These are phyloP conservation scores for Penicillium sclerotiorum DNA, from an alignment of 2,329 filamentous ascomycete species.

Conservation along the genomic window DNA sequence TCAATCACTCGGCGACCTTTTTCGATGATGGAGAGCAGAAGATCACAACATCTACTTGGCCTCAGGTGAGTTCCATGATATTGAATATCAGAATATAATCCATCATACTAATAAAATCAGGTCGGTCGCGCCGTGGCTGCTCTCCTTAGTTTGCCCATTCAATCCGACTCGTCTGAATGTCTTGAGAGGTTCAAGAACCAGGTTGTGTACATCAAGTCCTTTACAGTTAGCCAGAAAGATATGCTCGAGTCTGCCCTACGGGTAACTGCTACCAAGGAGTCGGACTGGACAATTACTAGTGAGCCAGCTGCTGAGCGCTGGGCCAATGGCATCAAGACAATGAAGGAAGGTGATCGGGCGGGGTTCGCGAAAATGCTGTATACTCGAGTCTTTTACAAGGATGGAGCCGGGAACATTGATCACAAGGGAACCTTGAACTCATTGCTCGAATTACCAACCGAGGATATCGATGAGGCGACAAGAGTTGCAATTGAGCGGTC, in stretches of 20 bases:
- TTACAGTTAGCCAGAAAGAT: constrained; percentile 25
- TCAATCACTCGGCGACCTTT: constrained; percentile 39
- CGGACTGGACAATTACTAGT: constrained; percentile 51
- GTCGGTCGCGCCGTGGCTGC: constrained; percentile 51
- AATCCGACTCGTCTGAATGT: constrained; percentile 5
- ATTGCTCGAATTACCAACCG: constrained; percentile 56
- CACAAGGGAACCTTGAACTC: constrained; percentile 52
- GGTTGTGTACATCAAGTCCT: constrained; percentile 21
- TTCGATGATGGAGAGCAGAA: constrained; percentile 57
- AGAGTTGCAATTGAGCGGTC: constrained; percentile 45
- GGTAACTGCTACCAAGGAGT: constrained; percentile 23
- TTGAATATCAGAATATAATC: constrained; percentile 15
- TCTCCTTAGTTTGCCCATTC: constrained; percentile 44
- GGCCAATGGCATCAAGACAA: constrained; percentile 45
- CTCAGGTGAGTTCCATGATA: constrained; percentile 48
- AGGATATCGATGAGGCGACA: constrained; percentile 61
- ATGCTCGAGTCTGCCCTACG: constrained; percentile 31
- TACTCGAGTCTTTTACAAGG: constrained; percentile 54
- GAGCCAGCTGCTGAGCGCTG: constrained; percentile 52
- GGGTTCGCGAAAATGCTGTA: constrained; percentile 58
- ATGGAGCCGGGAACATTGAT: constrained; percentile 39
- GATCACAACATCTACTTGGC: constrained; percentile 50
- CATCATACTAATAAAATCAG: constrained; percentile 37
- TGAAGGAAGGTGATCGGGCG: constrained; percentile 45
- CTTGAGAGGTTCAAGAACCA: constrained; percentile 19